These are phyloP conservation scores for Passiflora organensis DNA, from an alignment of 345 rosid genomes.

Conservation along the genomic window DNA sequence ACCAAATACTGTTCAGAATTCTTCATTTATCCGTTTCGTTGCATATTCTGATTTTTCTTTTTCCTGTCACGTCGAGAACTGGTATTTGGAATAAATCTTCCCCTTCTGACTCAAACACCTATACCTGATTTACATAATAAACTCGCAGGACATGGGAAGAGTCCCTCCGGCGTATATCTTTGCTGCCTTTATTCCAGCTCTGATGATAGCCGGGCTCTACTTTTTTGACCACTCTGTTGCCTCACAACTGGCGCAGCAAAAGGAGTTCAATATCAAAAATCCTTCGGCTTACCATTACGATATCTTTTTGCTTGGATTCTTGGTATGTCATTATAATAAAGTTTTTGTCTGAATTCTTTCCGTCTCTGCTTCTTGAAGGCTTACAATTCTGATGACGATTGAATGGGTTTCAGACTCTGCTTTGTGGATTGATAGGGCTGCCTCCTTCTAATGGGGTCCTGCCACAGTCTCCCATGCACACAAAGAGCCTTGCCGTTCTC, in stretches of 20 bases:
- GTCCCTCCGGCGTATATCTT: slow-evolving; percentile 59
- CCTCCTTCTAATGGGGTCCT: slow-evolving; percentile 90
- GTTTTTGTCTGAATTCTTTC: not conserved
- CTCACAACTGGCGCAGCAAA: slow-evolving; percentile 78
- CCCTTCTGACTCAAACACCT: no score
- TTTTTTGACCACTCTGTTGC: slow-evolving; percentile 86
- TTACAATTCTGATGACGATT: not conserved
- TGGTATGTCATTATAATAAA: slow-evolving; percentile 33
- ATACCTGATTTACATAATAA: not conserved
- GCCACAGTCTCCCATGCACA: slow-evolving; percentile 96
- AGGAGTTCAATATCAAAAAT: slow-evolving; percentile 78
- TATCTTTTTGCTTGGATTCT: slow-evolving; percentile 56
- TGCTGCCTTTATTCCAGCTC: slow-evolving; percentile 65
- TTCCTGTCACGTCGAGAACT: no score
- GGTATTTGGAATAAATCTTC: not conserved
- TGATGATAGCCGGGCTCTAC: slow-evolving; percentile 78
- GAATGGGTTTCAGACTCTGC: slow-evolving; percentile 48
- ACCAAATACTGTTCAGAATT: no score
- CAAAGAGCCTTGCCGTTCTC: slow-evolving; percentile 78
- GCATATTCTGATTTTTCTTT: no score
- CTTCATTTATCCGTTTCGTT: no score
- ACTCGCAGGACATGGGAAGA: slow-evolving; percentile 65
- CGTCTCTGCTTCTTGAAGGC: not conserved
- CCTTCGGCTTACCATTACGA: slow-evolving; percentile 82
- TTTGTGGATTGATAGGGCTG: slow-evolving; percentile 75